Evolutionary conservation across 1,284 basidiomycete genomes (phyloP).

Genomic region (Pyrrhoderma lamaoense): DNA sequence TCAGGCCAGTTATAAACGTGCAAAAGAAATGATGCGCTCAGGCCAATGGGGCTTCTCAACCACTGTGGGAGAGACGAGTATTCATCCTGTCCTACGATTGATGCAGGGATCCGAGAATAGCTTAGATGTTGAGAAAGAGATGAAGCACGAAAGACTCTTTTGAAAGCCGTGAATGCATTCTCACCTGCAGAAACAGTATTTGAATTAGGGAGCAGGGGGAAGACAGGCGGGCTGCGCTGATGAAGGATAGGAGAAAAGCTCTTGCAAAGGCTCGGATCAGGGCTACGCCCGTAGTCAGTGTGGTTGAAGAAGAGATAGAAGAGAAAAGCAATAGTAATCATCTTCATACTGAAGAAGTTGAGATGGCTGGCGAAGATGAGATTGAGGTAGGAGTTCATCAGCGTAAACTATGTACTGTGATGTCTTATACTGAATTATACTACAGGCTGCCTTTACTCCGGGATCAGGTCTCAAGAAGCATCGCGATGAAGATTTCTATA

Average conservation of each 20-base stretch:
- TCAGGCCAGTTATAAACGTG: conserved; percentile 77
- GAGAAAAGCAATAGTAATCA: conserved; percentile 26
- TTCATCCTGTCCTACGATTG: conserved; percentile 61
- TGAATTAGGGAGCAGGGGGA: conserved; percentile 78
- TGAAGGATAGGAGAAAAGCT: conserved; percentile 85
- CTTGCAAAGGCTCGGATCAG: conserved; percentile 57
- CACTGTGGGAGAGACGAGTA: conserved; percentile 55
- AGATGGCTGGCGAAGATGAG: conserved; percentile 73
- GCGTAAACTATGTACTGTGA: conserved; percentile 4
- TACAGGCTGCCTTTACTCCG: conserved; percentile 68
- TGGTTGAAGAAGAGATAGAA: conserved; percentile 29
- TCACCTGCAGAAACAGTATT: conserved; percentile 88
- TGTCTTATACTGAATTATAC: conserved; percentile 9
- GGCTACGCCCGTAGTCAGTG: conserved; percentile 30
- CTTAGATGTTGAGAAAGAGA: conserved; percentile 33
- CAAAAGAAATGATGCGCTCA: conserved; percentile 76
- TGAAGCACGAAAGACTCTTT: conserved; percentile 54
- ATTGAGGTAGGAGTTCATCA: conserved; percentile 48
- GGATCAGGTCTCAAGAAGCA: conserved; percentile 47
- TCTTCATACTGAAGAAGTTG: conserved; percentile 34
- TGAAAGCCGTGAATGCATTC: conserved; percentile 78
- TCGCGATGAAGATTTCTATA: conserved; percentile 84
- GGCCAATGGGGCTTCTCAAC: conserved; percentile 60
- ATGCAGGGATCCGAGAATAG: conserved; percentile 21
- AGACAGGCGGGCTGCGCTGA: conserved; percentile 60